A percentile compares a stretch with the other conserved stretches of the same genome.
Evolutionary conservation across 345 rosid genomes (phyloP).

Genomic region (Aurinia saxatilis): DNA sequence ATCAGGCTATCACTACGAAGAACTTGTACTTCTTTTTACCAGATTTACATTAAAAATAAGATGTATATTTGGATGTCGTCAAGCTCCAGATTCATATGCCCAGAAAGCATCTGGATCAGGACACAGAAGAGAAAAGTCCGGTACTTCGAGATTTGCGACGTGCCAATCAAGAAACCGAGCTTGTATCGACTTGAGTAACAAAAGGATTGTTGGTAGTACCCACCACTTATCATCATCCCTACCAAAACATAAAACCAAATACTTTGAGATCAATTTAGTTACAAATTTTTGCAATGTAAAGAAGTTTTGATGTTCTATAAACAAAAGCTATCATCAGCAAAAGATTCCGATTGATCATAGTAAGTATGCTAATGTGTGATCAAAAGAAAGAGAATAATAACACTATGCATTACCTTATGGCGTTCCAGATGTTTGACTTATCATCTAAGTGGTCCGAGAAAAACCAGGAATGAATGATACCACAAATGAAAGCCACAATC

Average conservation of each 20-base stretch:
- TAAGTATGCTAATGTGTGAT: not conserved
- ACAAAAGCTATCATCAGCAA: not conserved
- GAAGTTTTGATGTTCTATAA: not conserved
- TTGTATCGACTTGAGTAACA: conserved; percentile 63
- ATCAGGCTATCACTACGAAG: not conserved
- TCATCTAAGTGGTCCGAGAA: conserved; percentile 37
- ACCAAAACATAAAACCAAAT: conserved; percentile 10
- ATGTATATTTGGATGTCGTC: conserved; percentile 33
- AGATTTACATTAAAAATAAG: conserved; percentile 21
- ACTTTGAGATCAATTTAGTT: not conserved
- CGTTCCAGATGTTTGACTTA: conserved; percentile 43
- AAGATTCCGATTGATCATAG: not conserved
- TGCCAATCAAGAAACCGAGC: conserved; percentile 91
- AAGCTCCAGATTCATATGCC: conserved; percentile 72
- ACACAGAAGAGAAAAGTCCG: conserved; percentile 71
- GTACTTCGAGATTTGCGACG: conserved; percentile 82
- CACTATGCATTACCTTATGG: conserved; percentile 50
- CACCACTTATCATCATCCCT: conserved; percentile 94
- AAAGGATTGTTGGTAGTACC: conserved; percentile 71
- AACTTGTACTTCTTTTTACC: not conserved
- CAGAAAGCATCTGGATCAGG: conserved; percentile 89
- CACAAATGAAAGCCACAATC: conserved; percentile 84
- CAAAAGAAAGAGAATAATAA: too few species aligned
- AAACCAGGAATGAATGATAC: conserved; percentile 49
- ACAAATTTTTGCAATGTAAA: not conserved